These are phyloP conservation scores for Epichloe festucae DNA, from an alignment of 2,329 filamentous ascomycete genomes.

Conservation along the genomic window DNA sequence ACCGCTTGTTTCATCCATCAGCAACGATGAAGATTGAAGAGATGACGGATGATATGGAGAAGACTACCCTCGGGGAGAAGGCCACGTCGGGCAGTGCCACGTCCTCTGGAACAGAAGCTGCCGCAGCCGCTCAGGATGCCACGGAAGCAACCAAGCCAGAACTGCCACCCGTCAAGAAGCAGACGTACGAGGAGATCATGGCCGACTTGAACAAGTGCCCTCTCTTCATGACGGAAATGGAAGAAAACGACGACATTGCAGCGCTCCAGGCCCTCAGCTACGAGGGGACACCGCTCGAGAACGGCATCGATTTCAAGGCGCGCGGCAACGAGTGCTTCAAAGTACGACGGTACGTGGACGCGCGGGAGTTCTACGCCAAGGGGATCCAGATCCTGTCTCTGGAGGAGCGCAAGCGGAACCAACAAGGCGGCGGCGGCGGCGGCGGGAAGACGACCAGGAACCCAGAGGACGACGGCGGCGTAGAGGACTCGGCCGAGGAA, in stretches of 20 bases:
- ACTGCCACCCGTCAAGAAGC: conserved; percentile 33
- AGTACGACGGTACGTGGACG: conserved; percentile 62
- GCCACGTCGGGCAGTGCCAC: not conserved
- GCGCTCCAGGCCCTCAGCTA: conserved; percentile 84
- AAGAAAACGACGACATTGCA: conserved; percentile 73
- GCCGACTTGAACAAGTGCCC: conserved; percentile 51
- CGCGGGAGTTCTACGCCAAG: conserved; percentile 83
- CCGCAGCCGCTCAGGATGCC: not conserved
- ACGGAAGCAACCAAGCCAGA: conserved; percentile 24
- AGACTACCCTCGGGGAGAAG: conserved; percentile 15
- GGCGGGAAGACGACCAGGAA: conserved; percentile 20
- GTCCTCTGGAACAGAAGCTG: not conserved
- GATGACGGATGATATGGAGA: conserved; percentile 28
- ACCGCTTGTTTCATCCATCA: not conserved
- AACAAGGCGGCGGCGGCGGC: conserved; percentile 10
- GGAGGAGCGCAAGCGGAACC: conserved; percentile 42
- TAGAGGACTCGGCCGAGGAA: conserved; percentile 36
- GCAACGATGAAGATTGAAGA: conserved; percentile 27
- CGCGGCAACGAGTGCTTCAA: conserved; percentile 84
- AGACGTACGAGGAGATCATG: conserved; percentile 42
- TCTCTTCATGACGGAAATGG: conserved; percentile 91
- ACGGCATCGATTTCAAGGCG: conserved; percentile 74
- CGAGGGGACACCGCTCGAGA: conserved; percentile 78
- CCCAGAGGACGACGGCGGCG: conserved; percentile 18
- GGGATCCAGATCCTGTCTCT: conserved; percentile 59